Evolutionary conservation across 352 stramenopile species (phyloP), one percentile per base, ranked within the genome.

Genomic region (Globisporangium uncinulatum): DNA sequence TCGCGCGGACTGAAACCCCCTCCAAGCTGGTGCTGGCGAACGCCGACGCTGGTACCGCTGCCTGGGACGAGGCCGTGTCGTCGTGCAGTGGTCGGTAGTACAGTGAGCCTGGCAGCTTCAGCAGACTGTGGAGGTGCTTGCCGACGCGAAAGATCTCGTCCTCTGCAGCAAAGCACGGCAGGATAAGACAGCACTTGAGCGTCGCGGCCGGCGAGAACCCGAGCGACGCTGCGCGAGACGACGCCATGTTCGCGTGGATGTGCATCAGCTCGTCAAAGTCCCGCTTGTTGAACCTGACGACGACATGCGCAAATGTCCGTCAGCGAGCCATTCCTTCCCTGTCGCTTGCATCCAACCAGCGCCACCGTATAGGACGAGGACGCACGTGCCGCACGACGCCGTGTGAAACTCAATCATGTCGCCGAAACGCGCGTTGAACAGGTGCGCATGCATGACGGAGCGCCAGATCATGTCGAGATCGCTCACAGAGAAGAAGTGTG

Each of bases 261-360:
- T 92, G 78, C 66, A 84, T 83, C 44, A 92, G 61, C 50, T 92
- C 82, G 59, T 92, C 82, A 64, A 92, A 92, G 50, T 90, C 78
- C 17, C 67, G 74, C 59, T 67, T 73, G 49, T 71, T 69, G 55
- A 77, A 86, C 8, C 80, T 88, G 56, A 15, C 37, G 9, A 44
- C 5, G 15, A 47, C 5, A 11, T 17, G 17, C 15, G 20, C 4
- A 44, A 29, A 4, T 29, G 24, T 1, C 24, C 24, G 24, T 29
- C 24, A 29, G 24, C 24, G 4, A 29, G 24, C 24, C 24, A 29
- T 29, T 29, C 24, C 24, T 29, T 29, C 24, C 24, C 4, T 29
- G 37, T 42, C 4, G 15, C 37, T 42, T 15, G 4, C 41, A 45
- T 29, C 31, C 11, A 41, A 58, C 37, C 21, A 39, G 17, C 36